A percentile compares a stretch with the other conserved stretches of the same genome.
Conservation (phyloP, 805 yeast genomes). For the Saccharomycopsis amapae region DNA sequence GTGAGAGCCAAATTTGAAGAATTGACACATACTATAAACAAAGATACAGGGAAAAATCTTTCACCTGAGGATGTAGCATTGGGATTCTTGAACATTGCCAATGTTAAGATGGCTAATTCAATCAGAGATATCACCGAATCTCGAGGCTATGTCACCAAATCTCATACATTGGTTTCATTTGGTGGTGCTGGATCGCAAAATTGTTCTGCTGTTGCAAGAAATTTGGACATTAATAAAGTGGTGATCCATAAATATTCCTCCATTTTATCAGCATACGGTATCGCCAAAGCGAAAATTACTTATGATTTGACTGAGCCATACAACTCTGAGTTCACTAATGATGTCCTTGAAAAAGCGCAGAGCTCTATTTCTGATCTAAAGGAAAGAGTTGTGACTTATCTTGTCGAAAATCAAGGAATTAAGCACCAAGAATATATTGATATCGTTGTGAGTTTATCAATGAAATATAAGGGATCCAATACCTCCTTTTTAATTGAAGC, state of each 20-base stretch:
- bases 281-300: slow-evolving; percentile 34
- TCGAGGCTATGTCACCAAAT: slow-evolving; percentile 36
- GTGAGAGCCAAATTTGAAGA: slow-evolving; percentile 32
- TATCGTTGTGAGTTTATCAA: slow-evolving; percentile 30
- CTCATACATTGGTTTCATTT: slow-evolving; percentile 39
- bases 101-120: slow-evolving; percentile 41
- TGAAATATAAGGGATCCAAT: slow-evolving; percentile 42
- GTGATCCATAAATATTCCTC: slow-evolving; percentile 42
- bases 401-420: not conserved
- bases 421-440: slow-evolving; percentile 17
- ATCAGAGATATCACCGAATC: slow-evolving; percentile 41
- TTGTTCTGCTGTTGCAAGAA: slow-evolving; percentile 36
- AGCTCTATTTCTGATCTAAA: not conserved
- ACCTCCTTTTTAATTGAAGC: slow-evolving; percentile 34
- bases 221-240: slow-evolving; percentile 35
- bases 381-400: slow-evolving; percentile 14
- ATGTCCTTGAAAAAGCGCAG: slow-evolving; percentile 12
- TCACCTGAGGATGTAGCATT: slow-evolving; percentile 39
- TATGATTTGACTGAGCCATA: slow-evolving; percentile 27
- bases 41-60: slow-evolving; percentile 28
- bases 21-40: slow-evolving; percentile 33
- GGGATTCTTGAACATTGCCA: slow-evolving; percentile 41
- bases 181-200: slow-evolving; percentile 49
- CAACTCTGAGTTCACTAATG: slow-evolving; percentile 20
- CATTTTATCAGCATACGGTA: slow-evolving; percentile 41